phyloP scores from a whole-genome alignment of 2,329 filamentous ascomycete species.

The Endoconidiophora polonica region DNA sequence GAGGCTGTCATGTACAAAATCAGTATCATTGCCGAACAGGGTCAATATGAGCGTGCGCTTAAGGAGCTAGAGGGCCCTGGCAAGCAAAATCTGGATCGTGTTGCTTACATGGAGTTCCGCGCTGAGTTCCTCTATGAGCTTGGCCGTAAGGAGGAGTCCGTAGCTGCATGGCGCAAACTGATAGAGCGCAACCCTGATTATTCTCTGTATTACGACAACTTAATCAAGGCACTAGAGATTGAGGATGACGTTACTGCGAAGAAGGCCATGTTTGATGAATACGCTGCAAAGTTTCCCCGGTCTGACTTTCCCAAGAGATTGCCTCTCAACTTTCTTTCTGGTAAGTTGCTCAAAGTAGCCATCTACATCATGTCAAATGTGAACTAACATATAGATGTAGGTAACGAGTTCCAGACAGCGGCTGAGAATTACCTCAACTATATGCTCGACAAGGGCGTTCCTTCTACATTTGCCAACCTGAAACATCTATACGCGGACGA shows the following conservation, averaged over 20 bases:
- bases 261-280: conserved; percentile 59
- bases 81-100: conserved; percentile 65
- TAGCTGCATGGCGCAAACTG: conserved; percentile 62
- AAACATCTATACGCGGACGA: conserved; percentile 76
- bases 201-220: conserved; percentile 65
- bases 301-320: conserved; percentile 74
- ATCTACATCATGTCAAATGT: background rate
- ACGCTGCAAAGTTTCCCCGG: conserved; percentile 63
- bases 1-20: conserved; percentile 95
- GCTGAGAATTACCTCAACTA: conserved; percentile 64
- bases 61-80: conserved; percentile 67
- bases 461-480: conserved; percentile 90
- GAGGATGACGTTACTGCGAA: conserved; percentile 40
- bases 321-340: conserved; percentile 75
- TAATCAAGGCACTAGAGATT: conserved; percentile 54
- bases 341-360: conserved; percentile 22
- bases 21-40: conserved; percentile 75
- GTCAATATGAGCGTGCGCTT: conserved; percentile 66
- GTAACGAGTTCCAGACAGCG: conserved; percentile 62
- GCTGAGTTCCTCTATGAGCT: conserved; percentile 73
- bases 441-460: conserved; percentile 84
- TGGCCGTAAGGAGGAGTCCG: conserved; percentile 62
- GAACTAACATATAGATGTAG: conserved; percentile 22
- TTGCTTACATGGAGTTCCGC: conserved; percentile 69
- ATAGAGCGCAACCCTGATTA: conserved; percentile 80